These are phyloP conservation scores for Trichomonas tenax DNA, from an alignment of 208 protist species.

Conservation along the genomic window DNA sequence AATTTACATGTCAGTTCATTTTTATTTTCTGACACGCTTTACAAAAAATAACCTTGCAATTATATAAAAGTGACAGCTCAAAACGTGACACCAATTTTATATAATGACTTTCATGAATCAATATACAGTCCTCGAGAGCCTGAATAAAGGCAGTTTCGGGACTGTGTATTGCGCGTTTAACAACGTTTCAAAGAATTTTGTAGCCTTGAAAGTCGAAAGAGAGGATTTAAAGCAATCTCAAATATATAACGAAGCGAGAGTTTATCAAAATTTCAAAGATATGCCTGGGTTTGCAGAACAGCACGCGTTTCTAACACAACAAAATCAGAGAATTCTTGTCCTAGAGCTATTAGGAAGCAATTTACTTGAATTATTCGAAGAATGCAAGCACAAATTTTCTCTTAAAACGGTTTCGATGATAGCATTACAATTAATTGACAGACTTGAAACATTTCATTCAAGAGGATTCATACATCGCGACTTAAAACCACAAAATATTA, in stretches of 20 bases:
- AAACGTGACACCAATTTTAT: not conserved
- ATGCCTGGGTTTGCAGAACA: not conserved
- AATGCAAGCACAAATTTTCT: not conserved
- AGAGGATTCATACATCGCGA: not conserved
- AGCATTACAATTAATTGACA: not conserved
- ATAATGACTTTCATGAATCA: not conserved
- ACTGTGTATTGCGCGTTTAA: not conserved
- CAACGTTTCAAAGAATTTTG: not conserved
- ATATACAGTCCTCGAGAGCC: not conserved
- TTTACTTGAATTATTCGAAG: not conserved
- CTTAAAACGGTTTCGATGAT: not conserved
- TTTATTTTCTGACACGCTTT: too few species aligned
- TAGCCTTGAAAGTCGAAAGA: not conserved
- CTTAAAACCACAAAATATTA: not conserved
- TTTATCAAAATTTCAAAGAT: not conserved
- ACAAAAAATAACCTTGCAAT: too few species aligned
- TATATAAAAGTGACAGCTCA: too few species aligned
- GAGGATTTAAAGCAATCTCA: not conserved
- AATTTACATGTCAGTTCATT: too few species aligned
- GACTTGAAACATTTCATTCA: not conserved
- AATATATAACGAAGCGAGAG: not conserved
- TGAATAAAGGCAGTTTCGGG: not conserved
- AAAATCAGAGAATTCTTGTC: not conserved
- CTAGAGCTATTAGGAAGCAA: not conserved
- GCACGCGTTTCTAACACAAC: not conserved